Conservation (phyloP, 768 basidiomycete genomes). For the Termitomyces sp. region DNA sequence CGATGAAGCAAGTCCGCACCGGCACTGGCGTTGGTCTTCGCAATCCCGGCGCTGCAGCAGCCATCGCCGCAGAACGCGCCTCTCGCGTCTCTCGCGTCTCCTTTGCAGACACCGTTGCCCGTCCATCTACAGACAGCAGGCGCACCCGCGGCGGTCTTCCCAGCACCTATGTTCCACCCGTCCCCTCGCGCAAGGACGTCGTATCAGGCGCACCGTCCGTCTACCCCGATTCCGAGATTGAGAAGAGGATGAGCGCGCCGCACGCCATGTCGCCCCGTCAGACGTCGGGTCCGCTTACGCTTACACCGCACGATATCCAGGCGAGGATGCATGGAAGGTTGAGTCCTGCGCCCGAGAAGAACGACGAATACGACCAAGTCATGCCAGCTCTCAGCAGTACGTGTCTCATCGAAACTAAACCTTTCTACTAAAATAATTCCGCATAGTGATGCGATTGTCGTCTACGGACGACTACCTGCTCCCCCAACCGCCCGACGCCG, state of each 20-base stretch:
- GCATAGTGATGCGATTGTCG: conserved; percentile 64
- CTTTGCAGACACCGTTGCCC: conserved; percentile 47
- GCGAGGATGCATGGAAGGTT: conserved; percentile 35
- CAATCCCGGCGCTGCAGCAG: conserved; percentile 28
- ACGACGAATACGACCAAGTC: conserved; percentile 43
- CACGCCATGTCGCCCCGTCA: conserved; percentile 29
- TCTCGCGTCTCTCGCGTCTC: conserved; percentile 59
- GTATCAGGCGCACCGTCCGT: conserved; percentile 1
- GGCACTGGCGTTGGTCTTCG: conserved; percentile 44
- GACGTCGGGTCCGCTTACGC: conserved; percentile 32
- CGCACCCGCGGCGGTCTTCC: conserved; percentile 32
- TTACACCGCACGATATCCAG: conserved; percentile 59
- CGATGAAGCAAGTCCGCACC: conserved; percentile 38
- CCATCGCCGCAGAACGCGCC: conserved; percentile 27
- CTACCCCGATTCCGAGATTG: conserved; percentile 13
- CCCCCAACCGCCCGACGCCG: conserved; percentile 24
- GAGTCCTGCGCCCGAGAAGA: conserved; percentile 15
- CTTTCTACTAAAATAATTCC: not conserved
- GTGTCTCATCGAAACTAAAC: too few species aligned
- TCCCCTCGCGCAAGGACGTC: conserved; percentile 14
- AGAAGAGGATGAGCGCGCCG: conserved; percentile 3
- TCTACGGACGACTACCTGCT: conserved; percentile 20
- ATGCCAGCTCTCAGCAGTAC: conserved; percentile 65
- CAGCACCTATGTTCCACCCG: conserved; percentile 34
- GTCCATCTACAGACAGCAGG: conserved; percentile 34